Evolutionary conservation across 441 rosid species (phyloP).

Genomic region (Mallotus repandus): DNA sequence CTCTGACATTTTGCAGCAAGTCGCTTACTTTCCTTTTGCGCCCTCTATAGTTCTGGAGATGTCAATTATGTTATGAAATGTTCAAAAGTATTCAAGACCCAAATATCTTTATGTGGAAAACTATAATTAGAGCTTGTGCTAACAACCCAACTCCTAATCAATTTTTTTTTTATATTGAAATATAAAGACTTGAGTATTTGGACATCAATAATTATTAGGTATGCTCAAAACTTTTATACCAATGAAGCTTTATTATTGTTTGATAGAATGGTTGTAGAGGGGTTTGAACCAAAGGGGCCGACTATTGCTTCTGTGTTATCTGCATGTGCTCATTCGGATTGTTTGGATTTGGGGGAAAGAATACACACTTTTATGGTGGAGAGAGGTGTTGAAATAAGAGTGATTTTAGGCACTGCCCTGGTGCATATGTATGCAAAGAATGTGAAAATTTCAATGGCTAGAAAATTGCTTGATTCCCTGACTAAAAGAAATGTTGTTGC

Average conservation of each 20-base stretch:
- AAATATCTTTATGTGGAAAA: slow-evolving; percentile 16
- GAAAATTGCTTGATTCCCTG: neutral
- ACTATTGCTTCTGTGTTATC: slow-evolving; percentile 16
- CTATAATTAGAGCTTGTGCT: slow-evolving; percentile 12
- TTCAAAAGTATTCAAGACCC: slow-evolving; percentile 2
- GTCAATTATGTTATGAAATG: slow-evolving; percentile 7
- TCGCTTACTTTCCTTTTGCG: slow-evolving; percentile 13
- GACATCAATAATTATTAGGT: slow-evolving; percentile 12
- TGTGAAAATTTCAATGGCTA: slow-evolving; percentile 11
- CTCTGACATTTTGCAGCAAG: slow-evolving; percentile 13
- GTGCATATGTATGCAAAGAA: slow-evolving; percentile 15
- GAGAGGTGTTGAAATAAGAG: slow-evolving; percentile 7
- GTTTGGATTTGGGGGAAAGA: slow-evolving; percentile 13
- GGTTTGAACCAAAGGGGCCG: slow-evolving; percentile 4
- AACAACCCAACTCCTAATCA: neutral
- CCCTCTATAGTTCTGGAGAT: neutral
- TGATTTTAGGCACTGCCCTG: slow-evolving; percentile 9
- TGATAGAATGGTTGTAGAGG: slow-evolving; percentile 6
- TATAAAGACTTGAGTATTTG: slow-evolving; percentile 10
- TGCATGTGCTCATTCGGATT: slow-evolving; percentile 9
- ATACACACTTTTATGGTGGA: slow-evolving; percentile 11
- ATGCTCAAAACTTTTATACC: slow-evolving; percentile 10
- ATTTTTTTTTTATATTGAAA: neutral
- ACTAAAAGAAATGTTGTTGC: slow-evolving; percentile 5
- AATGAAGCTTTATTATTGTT: slow-evolving; percentile 12